Conservation (phyloP, 2,329 filamentous ascomycete genomes). For the Hyphodiscus sp. region DNA sequence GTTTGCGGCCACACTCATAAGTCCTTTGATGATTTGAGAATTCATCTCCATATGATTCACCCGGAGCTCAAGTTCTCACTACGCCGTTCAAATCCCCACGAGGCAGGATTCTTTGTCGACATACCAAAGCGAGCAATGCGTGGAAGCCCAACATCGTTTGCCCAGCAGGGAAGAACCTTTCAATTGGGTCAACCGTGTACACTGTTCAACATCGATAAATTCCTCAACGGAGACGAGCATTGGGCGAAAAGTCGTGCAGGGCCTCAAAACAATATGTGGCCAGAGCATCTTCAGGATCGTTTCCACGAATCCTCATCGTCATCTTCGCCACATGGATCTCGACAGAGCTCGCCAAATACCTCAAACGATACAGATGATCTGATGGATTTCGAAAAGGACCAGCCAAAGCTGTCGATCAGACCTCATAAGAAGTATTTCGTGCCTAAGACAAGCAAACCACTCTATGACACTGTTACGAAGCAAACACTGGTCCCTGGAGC, state of each 20-base stretch:
- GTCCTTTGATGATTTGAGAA: conserved; percentile 16
- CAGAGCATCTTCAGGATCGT: conserved; percentile 12
- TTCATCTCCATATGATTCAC: conserved; percentile 24
- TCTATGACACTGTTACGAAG: conserved; percentile 26
- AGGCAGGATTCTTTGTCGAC: conserved; percentile 36
- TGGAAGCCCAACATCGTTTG: conserved; percentile 21
- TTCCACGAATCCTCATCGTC: conserved; percentile 18
- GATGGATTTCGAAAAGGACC: conserved; percentile 7
- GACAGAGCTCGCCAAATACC: conserved; percentile 24
- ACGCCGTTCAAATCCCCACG: conserved; percentile 25
- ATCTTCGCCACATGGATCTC: conserved; percentile 21
- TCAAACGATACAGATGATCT: conserved; percentile 15
- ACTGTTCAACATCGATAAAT: conserved; percentile 40
- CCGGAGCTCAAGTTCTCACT: conserved; percentile 21
- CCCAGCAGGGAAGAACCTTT: conserved; percentile 33
- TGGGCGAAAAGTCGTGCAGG: conserved; percentile 40
- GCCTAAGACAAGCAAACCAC: conserved; percentile 17
- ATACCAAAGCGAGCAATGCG: conserved; percentile 12
- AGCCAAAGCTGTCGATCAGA: background rate
- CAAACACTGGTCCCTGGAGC: conserved; percentile 22
- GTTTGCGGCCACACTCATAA: conserved; percentile 18
- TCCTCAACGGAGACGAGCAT: conserved; percentile 39
- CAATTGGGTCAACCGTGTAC: conserved; percentile 38
- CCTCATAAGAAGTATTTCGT: conserved; percentile 9
- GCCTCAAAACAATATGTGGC: conserved; percentile 29